Evolutionary conservation across 2,329 filamentous ascomycete genomes (phyloP).

Genomic region (Cordyceps cateniannulata): DNA sequence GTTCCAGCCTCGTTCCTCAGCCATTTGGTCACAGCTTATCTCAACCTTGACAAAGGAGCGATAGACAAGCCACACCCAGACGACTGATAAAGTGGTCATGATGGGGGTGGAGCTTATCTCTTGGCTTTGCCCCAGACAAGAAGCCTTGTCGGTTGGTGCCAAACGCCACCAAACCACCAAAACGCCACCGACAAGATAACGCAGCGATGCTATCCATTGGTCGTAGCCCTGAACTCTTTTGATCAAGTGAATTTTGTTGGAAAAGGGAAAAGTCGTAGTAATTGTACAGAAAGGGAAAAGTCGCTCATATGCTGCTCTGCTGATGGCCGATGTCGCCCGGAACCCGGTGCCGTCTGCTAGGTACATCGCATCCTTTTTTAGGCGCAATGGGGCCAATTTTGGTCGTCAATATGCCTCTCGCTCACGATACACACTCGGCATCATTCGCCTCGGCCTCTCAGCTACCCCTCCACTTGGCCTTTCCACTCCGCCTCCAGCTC

Average conservation of each 20-base stretch:
- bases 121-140: constrained; percentile 2
- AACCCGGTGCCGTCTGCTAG: neutral
- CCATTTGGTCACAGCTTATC: constrained; percentile 1
- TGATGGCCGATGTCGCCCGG: constrained; percentile 1
- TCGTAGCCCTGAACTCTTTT: neutral
- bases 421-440: neutral
- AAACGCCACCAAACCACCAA: constrained; percentile 8
- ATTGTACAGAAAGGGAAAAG: neutral
- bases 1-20: neutral
- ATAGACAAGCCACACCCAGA: neutral
- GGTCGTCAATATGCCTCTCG: neutral
- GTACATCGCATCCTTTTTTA: neutral
- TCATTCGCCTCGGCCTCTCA: neutral
- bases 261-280: neutral
- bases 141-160: neutral
- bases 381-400: neutral
- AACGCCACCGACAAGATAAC: constrained; percentile 11
- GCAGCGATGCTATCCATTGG: neutral
- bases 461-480: constrained; percentile 14
- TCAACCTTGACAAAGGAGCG: neutral
- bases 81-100: neutral
- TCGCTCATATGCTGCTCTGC: neutral
- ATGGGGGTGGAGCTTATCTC: constrained; percentile 12
- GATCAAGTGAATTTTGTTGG: neutral
- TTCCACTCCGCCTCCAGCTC: constrained; percentile 38